phyloP scores from a whole-genome alignment of 2,329 filamentous ascomycete genomes.

The Monosporascus sp. region DNA sequence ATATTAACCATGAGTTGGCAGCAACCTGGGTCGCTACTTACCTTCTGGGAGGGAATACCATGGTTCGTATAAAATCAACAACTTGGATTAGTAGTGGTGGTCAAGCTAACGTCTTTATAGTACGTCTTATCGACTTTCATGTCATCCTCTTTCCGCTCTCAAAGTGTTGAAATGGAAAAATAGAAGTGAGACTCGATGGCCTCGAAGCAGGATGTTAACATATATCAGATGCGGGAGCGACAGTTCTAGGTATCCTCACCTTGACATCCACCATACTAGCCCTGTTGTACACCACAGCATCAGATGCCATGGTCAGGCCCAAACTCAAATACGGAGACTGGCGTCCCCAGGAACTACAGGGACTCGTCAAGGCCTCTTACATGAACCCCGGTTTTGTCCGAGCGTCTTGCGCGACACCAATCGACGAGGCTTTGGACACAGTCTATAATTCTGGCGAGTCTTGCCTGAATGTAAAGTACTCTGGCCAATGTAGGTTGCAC shows the following conservation, averaged over 20 bases:
- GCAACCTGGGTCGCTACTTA: slow-evolving; percentile 67
- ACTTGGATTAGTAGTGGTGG: not conserved
- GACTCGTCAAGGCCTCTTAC: slow-evolving; percentile 55
- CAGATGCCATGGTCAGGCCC: slow-evolving; percentile 68
- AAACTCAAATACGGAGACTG: slow-evolving; percentile 57
- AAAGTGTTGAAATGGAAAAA: not conserved
- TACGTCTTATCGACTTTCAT: not conserved
- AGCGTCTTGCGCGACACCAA: slow-evolving; percentile 55
- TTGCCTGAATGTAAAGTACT: slow-evolving; percentile 65
- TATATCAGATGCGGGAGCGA: slow-evolving; percentile 46
- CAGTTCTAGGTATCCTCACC: slow-evolving; percentile 58
- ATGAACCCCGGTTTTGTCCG: slow-evolving; percentile 55
- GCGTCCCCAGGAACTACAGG: slow-evolving; percentile 44
- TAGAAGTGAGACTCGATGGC: not conserved
- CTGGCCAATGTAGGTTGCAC: slow-evolving; percentile 47
- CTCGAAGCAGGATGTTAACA: not conserved
- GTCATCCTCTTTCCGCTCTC: not conserved
- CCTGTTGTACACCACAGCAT: slow-evolving; percentile 71
- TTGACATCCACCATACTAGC: slow-evolving; percentile 60
- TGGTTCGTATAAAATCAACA: slow-evolving; percentile 17
- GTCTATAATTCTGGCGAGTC: slow-evolving; percentile 37
- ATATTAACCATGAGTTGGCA: slow-evolving; percentile 8
- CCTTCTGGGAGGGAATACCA: slow-evolving; percentile 59
- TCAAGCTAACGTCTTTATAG: not conserved
- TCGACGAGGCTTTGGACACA: slow-evolving; percentile 37